These are phyloP conservation scores for Kodamaea suecica DNA, from an alignment of 1,139 yeast genomes.

Conservation along the genomic window DNA sequence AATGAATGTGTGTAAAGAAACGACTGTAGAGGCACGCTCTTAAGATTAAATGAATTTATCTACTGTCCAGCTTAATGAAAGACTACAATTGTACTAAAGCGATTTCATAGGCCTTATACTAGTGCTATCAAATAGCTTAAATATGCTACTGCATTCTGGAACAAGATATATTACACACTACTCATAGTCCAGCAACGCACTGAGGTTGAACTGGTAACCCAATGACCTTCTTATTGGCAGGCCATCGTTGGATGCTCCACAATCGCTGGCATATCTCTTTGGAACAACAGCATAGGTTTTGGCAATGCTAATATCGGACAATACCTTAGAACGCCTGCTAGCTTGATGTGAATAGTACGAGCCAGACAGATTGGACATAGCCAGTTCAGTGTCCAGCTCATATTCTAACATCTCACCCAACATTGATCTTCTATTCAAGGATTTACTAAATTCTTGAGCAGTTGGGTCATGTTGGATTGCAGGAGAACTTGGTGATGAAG, in stretches of 20 bases:
- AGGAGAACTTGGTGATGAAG: neutral
- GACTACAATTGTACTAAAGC: too few species aligned
- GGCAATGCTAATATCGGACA: constrained; percentile 17
- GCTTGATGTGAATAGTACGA: constrained; percentile 3
- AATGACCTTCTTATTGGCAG: constrained; percentile 6
- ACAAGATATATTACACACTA: neutral
- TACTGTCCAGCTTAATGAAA: too few species aligned
- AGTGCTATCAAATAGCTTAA: too few species aligned
- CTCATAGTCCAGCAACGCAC: neutral
- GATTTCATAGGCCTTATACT: too few species aligned
- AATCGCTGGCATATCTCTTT: constrained; percentile 2
- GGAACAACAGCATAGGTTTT: constrained; percentile 23
- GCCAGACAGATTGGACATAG: constrained; percentile 10
- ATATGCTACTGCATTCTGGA: too few species aligned
- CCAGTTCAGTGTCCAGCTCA: constrained; percentile 31
- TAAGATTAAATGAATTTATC: too few species aligned
- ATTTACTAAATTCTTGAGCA: constrained; percentile 20
- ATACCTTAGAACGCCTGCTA: neutral
- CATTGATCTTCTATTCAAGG: constrained; percentile 39
- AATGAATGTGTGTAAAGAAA: constrained; percentile 9
- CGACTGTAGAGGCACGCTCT: too few species aligned
- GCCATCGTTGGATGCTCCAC: neutral
- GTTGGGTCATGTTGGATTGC: neutral
- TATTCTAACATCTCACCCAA: constrained; percentile 49
- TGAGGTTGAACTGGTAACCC: constrained; percentile 8